Evolutionary conservation across 805 yeast genomes (phyloP), one percentile per base, ranked within the genome.

Genomic region (Komagataella populi): DNA sequence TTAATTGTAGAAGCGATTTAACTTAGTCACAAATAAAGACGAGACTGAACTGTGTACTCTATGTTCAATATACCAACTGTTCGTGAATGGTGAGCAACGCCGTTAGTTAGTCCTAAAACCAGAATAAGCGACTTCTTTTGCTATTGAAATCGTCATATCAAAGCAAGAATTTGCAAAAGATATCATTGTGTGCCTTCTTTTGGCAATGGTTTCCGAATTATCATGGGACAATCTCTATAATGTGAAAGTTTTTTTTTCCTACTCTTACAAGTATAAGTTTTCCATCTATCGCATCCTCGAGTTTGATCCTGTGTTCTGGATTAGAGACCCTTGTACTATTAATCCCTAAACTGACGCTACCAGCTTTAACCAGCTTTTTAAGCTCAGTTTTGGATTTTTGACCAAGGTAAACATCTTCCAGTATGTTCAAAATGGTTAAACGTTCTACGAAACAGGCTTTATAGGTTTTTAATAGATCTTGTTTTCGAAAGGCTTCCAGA

Each of bases 341-440:
- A 20, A 72, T 67, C 0, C 96, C 96, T 53, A 78, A 55, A 60
- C 85, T 86, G 1, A 91, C 76, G 2, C 90, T 86, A 1, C 96
- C 93, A 39, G 77, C 77, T 48, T 71, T 72, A 16, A 90, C 70
- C 59, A 81, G 70, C 51, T 85, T 73, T 55, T 59, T 61, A 22
- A 60, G 49, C 47, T 65, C 65, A 4, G 63, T 55, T 48, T 62
- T 66, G 2, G 68, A 64, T 53, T 74, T 78, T 0, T 81, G 73
- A 45, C 75, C 77, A 0, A 66, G 67, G 49, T 73, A 68, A 1
- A 83, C 62, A 23, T 62, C 62, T 10, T 81, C 64, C 4, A 89
- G 65, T 2, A 87, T 57, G 1, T 73, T 65, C 49, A 83, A 74
- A 65, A 83, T 70, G 48, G 73, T 72, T 44, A 62, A 59, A 6